A percentile compares a stretch with the other conserved stretches of the same genome.
Conservation (phyloP, 441 rosid genomes). For the Omphalea diandra region DNA sequence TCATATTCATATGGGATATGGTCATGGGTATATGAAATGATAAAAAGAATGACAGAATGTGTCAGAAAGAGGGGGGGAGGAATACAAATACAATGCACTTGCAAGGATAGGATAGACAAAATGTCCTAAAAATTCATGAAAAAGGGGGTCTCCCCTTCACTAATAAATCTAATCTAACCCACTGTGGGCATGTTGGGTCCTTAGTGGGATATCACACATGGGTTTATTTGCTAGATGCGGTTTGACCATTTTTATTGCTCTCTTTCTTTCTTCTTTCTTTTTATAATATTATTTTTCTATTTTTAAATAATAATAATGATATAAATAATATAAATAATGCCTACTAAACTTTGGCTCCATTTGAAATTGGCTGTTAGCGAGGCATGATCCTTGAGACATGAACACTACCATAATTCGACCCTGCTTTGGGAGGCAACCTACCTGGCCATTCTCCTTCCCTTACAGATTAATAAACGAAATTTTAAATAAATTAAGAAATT, state of each 20-base stretch:
- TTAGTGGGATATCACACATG: slow-evolving; percentile 54
- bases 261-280: neutral
- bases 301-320: neutral
- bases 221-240: slow-evolving; percentile 28
- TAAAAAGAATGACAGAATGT: slow-evolving; percentile 47
- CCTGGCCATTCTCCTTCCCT: slow-evolving; percentile 30
- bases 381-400: slow-evolving; percentile 64
- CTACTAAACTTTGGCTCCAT: slow-evolving; percentile 17
- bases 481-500: neutral
- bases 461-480: slow-evolving; percentile 2
- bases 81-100: slow-evolving; percentile 48
- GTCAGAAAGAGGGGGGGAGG: slow-evolving; percentile 36
- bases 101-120: slow-evolving; percentile 31
- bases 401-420: slow-evolving; percentile 58
- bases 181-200: slow-evolving; percentile 54
- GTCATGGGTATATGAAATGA: slow-evolving; percentile 27
- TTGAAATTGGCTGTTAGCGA: slow-evolving; percentile 32
- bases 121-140: slow-evolving; percentile 25
- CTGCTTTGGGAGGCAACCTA: slow-evolving; percentile 66
- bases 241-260: slow-evolving; percentile 25
- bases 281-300: no score
- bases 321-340: neutral
- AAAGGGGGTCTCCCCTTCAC: no score
- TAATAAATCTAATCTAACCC: slow-evolving; percentile 17
- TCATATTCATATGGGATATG: no score